Percentiles rank a stretch among this genome's conserved stretches.
Evolutionary conservation across 2,329 filamentous ascomycete genomes (phyloP).

Genomic region (Cephalotrichum gorgonifer): DNA sequence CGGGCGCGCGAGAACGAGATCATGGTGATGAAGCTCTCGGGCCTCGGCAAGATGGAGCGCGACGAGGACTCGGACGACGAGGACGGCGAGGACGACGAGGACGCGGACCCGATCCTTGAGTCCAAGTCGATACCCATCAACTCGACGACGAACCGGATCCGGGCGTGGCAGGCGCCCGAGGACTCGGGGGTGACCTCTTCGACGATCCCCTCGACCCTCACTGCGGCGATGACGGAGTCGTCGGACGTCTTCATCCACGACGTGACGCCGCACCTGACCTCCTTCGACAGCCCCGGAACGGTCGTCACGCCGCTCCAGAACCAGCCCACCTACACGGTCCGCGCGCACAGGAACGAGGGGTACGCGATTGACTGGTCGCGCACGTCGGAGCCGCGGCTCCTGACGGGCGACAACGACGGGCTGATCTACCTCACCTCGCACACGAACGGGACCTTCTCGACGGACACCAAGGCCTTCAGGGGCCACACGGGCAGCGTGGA

Average conservation of each 20-base stretch:
- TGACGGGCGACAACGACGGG: constrained; percentile 87
- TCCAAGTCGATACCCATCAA: constrained; percentile 77
- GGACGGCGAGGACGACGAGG: constrained; percentile 65
- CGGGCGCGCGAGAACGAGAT: constrained; percentile 81
- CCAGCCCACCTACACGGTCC: constrained; percentile 78
- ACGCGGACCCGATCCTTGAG: constrained; percentile 83
- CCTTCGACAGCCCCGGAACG: constrained; percentile 83
- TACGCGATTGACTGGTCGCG: constrained; percentile 93
- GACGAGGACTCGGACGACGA: constrained; percentile 55
- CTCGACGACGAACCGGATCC: constrained; percentile 89
- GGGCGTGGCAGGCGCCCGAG: constrained; percentile 72
- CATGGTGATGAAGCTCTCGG: constrained; percentile 93
- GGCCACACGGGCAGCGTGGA: constrained; percentile 83
- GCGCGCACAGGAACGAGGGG: constrained; percentile 86
- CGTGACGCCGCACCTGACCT: constrained; percentile 76
- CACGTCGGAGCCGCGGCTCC: constrained; percentile 56
- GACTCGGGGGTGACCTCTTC: background rate
- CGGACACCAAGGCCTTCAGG: constrained; percentile 71
- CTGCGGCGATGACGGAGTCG: constrained; percentile 88
- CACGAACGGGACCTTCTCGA: constrained; percentile 79
- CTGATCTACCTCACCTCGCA: constrained; percentile 81
- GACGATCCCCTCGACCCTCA: constrained; percentile 66
- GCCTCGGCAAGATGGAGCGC: constrained; percentile 76
- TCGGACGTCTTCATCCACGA: constrained; percentile 87
- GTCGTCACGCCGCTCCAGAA: constrained; percentile 72